Percentiles rank a stretch among this genome's conserved stretches.
phyloP scores from a whole-genome alignment of 768 basidiomycete species.

The Plicaturopsis crispa region DNA sequence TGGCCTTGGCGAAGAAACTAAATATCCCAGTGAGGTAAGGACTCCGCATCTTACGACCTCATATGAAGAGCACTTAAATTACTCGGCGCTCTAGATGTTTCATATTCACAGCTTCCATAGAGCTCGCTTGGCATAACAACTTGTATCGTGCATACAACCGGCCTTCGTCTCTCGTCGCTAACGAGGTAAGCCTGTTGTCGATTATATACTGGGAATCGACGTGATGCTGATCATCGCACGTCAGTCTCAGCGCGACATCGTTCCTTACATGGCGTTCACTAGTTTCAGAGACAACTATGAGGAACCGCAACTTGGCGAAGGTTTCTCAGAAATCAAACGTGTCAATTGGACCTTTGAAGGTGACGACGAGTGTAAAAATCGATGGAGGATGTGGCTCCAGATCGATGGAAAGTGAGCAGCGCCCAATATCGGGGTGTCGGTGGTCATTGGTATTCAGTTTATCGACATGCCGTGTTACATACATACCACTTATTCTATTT shows the following conservation, averaged over 20 bases:
- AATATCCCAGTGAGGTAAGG: slow-evolving; percentile 55
- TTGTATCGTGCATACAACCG: slow-evolving; percentile 72
- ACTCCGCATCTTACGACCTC: slow-evolving; percentile 1
- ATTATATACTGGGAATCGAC: slow-evolving; percentile 2
- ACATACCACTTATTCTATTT: too few relatives aligned
- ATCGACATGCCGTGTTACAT: background rate
- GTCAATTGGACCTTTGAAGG: slow-evolving; percentile 83
- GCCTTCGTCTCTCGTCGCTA: slow-evolving; percentile 33
- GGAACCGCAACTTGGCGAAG: slow-evolving; percentile 60
- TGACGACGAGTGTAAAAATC: slow-evolving; percentile 53
- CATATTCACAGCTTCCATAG: slow-evolving; percentile 64
- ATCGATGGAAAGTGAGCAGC: slow-evolving; percentile 54
- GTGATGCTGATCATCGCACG: slow-evolving; percentile 1
- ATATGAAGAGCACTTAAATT: background rate
- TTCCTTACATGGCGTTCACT: slow-evolving; percentile 55
- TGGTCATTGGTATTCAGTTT: background rate
- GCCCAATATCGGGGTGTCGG: background rate
- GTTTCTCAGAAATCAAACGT: slow-evolving; percentile 66
- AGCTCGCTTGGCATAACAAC: slow-evolving; percentile 91
- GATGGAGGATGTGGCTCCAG: slow-evolving; percentile 86
- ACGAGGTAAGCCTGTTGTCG: slow-evolving; percentile 27
- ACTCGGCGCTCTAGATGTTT: slow-evolving; percentile 48
- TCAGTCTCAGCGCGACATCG: slow-evolving; percentile 40
- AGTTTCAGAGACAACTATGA: slow-evolving; percentile 56
- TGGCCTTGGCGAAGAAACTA: slow-evolving; percentile 54